Evolutionary conservation across 257 asterid genomes (phyloP), one percentile per base, ranked within the genome.

Genomic region (Solanum clarkiae): DNA sequence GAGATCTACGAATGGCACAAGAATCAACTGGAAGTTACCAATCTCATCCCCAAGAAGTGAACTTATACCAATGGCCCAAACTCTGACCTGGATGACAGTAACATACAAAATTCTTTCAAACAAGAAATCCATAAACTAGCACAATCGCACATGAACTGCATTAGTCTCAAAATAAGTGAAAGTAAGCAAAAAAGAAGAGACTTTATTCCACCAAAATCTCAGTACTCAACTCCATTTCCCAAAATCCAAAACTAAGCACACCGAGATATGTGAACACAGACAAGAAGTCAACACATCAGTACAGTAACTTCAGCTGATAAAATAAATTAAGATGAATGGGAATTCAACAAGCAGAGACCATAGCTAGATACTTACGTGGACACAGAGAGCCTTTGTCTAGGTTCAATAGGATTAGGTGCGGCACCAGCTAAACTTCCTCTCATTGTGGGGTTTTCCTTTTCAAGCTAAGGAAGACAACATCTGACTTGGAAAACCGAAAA

Each of bases 361-460:
- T n/a, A 47, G 65, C n/a, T 69, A 45, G 85, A 16, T 69, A 69
- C 92, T 84, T 87, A 92, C 94, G 85, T 88, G 54, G 87, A 89
- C 40, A 84, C 82, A 63, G 93, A 87, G 82, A 88, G 88, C 88
- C 97, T 88, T 10, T 90, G 93, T 79, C 98, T 91, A 86, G 92
- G 93, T 85, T 94, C 97, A 40, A 86, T 81, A 10, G 93, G 91
- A 84, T 88, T 88, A 88, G 94, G 92, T 16, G 93, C 88, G 11
- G 86, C 88, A 24, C 87, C 75, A 68, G 84, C 82, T 24, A 84
- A 83, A 62, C 45, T 82, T 88, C 93, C 94, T 83, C 95, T 90
- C 97, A 93, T 94, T 14, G 83, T 87, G 84, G 77, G 4, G 16
- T 79, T 47, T 88, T 6, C 40, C 1, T 17, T 49, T 42, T 55